Evolutionary conservation across 495 filamentous ascomycete genomes (phyloP).

Genomic region (Penicillium fimorum): DNA sequence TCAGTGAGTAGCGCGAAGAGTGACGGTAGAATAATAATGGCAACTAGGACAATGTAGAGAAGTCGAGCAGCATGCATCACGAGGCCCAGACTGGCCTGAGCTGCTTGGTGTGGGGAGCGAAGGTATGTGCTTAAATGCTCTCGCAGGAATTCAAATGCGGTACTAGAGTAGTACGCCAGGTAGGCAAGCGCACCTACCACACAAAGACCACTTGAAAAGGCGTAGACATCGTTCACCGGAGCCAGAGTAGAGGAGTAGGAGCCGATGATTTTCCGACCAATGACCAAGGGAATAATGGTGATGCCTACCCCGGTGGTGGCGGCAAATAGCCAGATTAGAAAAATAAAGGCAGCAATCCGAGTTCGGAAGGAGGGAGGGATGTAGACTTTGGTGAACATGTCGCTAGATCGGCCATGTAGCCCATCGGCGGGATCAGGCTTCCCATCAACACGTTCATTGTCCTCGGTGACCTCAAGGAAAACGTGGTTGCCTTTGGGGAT

Average conservation of each 20-base stretch:
- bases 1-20: constrained; percentile 81
- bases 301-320: constrained; percentile 85
- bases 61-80: constrained; percentile 40
- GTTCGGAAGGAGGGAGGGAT: constrained; percentile 81
- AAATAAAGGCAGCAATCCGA: constrained; percentile 79
- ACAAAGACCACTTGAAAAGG: constrained; percentile 86
- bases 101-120: constrained; percentile 34
- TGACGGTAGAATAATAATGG: constrained; percentile 74
- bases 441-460: constrained; percentile 65
- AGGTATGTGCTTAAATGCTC: constrained; percentile 32
- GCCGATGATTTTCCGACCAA: constrained; percentile 76
- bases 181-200: constrained; percentile 66
- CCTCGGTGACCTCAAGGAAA: constrained; percentile 75
- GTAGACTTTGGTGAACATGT: constrained; percentile 79
- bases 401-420: constrained; percentile 61
- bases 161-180: constrained; percentile 51
- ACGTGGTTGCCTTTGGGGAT: constrained; percentile 79
- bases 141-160: constrained; percentile 40
- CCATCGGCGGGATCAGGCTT: constrained; percentile 56
- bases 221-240: constrained; percentile 91
- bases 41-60: constrained; percentile 67
- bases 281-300: constrained; percentile 83
- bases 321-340: constrained; percentile 91
- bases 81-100: constrained; percentile 15
- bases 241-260: constrained; percentile 62